Evolutionary conservation across 345 rosid genomes (phyloP).

Genomic region (Carallia pectinifolia): DNA sequence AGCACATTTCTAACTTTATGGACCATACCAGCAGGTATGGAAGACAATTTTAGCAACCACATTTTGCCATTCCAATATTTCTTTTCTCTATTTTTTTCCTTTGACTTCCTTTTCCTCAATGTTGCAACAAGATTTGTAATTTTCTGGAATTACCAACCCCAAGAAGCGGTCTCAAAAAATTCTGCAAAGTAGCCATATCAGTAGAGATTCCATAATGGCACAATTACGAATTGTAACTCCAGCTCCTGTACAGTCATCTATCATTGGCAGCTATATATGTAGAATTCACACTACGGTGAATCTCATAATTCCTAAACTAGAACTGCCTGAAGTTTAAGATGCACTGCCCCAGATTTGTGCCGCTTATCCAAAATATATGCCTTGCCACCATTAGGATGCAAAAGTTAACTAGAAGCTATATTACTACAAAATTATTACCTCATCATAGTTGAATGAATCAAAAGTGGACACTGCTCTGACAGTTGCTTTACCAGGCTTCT

Average conservation of each 20-base stretch:
- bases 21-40: too few relatives aligned
- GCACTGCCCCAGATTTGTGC: neutral
- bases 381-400: neutral
- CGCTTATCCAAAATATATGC: neutral
- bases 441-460: slow-evolving; percentile 78
- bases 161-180: too few relatives aligned
- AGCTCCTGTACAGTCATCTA: too few relatives aligned
- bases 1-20: neutral
- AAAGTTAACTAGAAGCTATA: neutral
- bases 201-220: neutral
- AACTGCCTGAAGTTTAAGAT: neutral
- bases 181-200: neutral
- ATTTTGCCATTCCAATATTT: too few relatives aligned
- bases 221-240: neutral
- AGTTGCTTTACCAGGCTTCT: slow-evolving; percentile 80
- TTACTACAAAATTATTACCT: slow-evolving; percentile 45
- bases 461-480: slow-evolving; percentile 72
- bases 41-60: too few relatives aligned
- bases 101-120: too few relatives aligned
- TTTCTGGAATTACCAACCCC: too few relatives aligned
- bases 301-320: neutral
- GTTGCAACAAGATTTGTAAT: too few relatives aligned
- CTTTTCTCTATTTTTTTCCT: too few relatives aligned
- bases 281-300: too few relatives aligned
- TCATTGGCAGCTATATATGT: too few relatives aligned